phyloP scores from a whole-genome alignment of 352 stramenopile species.

The Phytophthora palmivora region DNA sequence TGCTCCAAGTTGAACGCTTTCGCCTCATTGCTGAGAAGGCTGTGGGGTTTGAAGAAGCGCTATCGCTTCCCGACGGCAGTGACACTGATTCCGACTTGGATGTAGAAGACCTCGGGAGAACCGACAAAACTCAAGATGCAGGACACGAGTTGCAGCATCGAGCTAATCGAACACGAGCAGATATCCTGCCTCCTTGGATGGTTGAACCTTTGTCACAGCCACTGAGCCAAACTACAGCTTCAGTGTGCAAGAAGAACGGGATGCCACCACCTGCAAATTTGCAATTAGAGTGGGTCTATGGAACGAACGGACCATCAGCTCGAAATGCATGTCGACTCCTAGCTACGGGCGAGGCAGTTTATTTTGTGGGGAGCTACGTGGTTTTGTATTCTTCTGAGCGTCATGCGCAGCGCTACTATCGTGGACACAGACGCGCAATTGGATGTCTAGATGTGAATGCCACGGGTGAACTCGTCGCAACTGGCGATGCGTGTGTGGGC shows the following conservation, averaged over 20 bases:
- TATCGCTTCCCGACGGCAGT: slow-evolving; percentile 70
- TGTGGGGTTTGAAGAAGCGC: slow-evolving; percentile 64
- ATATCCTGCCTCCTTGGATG: slow-evolving; percentile 54
- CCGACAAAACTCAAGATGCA: slow-evolving; percentile 2
- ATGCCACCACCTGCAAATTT: slow-evolving; percentile 72
- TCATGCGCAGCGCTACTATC: slow-evolving; percentile 81
- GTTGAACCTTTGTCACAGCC: slow-evolving; percentile 42
- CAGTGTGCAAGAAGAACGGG: slow-evolving; percentile 13
- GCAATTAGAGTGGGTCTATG: slow-evolving; percentile 81
- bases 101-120: slow-evolving; percentile 36
- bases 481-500: slow-evolving; percentile 38
- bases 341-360: slow-evolving; percentile 65
- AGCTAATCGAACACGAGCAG: slow-evolving; percentile 17
- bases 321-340: slow-evolving; percentile 64
- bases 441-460: slow-evolving; percentile 69
- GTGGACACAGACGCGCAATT: slow-evolving; percentile 64
- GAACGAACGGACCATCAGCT: slow-evolving; percentile 50
- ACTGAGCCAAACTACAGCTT: neutral
- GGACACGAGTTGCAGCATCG: neutral
- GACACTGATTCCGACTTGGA: slow-evolving; percentile 84
- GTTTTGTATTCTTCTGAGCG: slow-evolving; percentile 68
- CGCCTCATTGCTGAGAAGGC: slow-evolving; percentile 75
- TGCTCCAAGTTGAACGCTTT: slow-evolving; percentile 86
- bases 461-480: slow-evolving; percentile 69
- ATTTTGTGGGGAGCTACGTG: slow-evolving; percentile 78